Evolutionary conservation across 371 early-diverging fungal species (phyloP).

Genomic region (Zopfochytrium polystomum): DNA sequence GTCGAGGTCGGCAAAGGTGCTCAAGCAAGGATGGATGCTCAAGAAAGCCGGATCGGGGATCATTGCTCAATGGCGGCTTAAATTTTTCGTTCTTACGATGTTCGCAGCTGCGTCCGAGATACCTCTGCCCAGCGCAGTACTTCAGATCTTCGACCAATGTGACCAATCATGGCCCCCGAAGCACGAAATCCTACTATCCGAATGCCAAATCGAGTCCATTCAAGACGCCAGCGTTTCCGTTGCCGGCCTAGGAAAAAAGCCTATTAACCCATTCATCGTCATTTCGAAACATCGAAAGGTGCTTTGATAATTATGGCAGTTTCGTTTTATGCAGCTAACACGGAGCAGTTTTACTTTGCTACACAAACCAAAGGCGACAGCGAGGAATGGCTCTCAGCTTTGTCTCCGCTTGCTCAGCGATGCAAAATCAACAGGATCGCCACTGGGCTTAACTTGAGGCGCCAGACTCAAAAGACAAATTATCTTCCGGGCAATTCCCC

Average conservation of each 20-base stretch:
- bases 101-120: not conserved
- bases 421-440: not conserved
- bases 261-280: conserved; percentile 36
- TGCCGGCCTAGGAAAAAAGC: conserved; percentile 24
- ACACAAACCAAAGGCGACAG: conserved; percentile 42
- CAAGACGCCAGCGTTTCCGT: not conserved
- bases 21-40: conserved; percentile 51
- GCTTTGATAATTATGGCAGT: not conserved
- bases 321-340: not conserved
- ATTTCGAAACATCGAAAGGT: conserved; percentile 40
- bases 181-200: conserved; percentile 37
- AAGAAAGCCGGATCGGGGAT: conserved; percentile 45
- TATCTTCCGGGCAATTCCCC: not conserved
- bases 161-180: conserved; percentile 43
- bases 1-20: no score
- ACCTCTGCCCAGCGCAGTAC: conserved; percentile 3
- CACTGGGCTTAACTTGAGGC: conserved; percentile 1
- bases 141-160: conserved; percentile 41
- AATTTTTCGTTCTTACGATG: conserved; percentile 41
- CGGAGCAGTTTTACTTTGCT: conserved; percentile 41
- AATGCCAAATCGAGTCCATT: conserved; percentile 27
- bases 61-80: conserved; percentile 42
- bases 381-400: conserved; percentile 43
- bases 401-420: conserved; percentile 13
- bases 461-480: conserved; percentile 1